Percentiles rank a stretch among this genome's conserved stretches.
Evolutionary conservation across 2,329 filamentous ascomycete genomes (phyloP).

Genomic region (Cytospora mali): DNA sequence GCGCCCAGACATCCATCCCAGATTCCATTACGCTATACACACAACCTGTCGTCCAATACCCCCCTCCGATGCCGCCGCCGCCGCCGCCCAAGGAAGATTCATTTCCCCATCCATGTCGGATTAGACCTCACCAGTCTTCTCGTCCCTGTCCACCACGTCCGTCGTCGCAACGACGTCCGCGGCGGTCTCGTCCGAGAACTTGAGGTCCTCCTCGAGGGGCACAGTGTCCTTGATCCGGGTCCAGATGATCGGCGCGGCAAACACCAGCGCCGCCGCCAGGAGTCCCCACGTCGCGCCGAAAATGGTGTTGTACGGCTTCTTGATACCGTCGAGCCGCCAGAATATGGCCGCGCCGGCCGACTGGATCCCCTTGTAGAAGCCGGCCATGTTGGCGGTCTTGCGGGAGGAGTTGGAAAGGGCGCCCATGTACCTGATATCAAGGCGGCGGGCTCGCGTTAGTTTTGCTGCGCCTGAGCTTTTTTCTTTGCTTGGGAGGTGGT

Average conservation of each 20-base stretch:
- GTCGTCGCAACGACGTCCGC: conserved; percentile 61
- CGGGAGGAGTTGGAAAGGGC: conserved; percentile 89
- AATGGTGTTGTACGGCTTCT: conserved; percentile 68
- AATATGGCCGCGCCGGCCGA: conserved; percentile 81
- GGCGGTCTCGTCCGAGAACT: conserved; percentile 81
- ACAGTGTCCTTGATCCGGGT: conserved; percentile 81
- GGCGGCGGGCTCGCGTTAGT: background rate
- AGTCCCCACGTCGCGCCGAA: conserved; percentile 77
- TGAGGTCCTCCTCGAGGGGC: conserved; percentile 77
- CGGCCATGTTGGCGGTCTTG: conserved; percentile 88
- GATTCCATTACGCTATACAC: background rate
- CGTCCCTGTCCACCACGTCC: conserved; percentile 30
- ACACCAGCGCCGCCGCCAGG: conserved; percentile 70
- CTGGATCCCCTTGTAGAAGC: conserved; percentile 61
- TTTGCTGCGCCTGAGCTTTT: background rate
- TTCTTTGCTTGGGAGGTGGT: too few species aligned
- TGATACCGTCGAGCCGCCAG: conserved; percentile 67
- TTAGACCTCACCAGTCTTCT: conserved; percentile 33
- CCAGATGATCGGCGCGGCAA: conserved; percentile 79
- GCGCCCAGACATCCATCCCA: background rate
- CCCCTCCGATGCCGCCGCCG: background rate
- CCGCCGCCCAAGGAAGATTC: background rate
- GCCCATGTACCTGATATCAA: conserved; percentile 79
- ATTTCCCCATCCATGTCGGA: background rate
- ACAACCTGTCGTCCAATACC: background rate